phyloP scores from a whole-genome alignment of 2,329 filamentous ascomycete genomes.

The Hortaea werneckii region DNA sequence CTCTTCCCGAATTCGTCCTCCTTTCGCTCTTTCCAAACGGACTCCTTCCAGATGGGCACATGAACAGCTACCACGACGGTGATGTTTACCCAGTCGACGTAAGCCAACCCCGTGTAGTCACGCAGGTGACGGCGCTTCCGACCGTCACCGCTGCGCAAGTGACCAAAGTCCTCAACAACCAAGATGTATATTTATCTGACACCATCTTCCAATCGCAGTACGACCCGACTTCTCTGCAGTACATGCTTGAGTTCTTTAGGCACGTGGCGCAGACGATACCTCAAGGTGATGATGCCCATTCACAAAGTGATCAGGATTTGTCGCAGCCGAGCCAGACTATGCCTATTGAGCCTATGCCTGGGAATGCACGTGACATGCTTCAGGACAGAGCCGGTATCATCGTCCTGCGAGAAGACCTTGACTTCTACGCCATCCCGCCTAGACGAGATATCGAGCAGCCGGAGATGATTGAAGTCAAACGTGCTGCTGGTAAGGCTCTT shows the following conservation, averaged over 20 bases:
- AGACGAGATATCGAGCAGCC: slow-evolving; percentile 68
- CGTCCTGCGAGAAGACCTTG: slow-evolving; percentile 86
- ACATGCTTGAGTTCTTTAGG: slow-evolving; percentile 98
- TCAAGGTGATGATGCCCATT: slow-evolving; percentile 36
- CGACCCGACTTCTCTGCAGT: slow-evolving; percentile 89
- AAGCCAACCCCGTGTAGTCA: slow-evolving; percentile 34
- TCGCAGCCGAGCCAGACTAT: slow-evolving; percentile 50
- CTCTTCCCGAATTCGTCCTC: slow-evolving; percentile 91
- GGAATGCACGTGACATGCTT: slow-evolving; percentile 62
- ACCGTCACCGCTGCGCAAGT: slow-evolving; percentile 29
- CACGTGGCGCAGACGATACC: slow-evolving; percentile 94
- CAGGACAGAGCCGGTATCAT: slow-evolving; percentile 92
- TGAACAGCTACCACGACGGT: slow-evolving; percentile 83
- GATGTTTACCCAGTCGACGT: slow-evolving; percentile 97
- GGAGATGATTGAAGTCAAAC: slow-evolving; percentile 94
- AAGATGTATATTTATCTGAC: slow-evolving; percentile 46
- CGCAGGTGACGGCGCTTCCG: slow-evolving; percentile 20
- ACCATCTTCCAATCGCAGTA: slow-evolving; percentile 58
- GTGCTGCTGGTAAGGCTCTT: slow-evolving; percentile 77
- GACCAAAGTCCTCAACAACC: slow-evolving; percentile 31
- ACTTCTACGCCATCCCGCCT: slow-evolving; percentile 95
- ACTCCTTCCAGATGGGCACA: slow-evolving; percentile 91
- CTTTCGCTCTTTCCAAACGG: slow-evolving; percentile 97
- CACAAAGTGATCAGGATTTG: slow-evolving; percentile 32
- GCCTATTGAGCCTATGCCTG: slow-evolving; percentile 56